These are phyloP conservation scores for Alternaria burnsii DNA, from an alignment of 2,329 filamentous ascomycete genomes.

Conservation along the genomic window DNA sequence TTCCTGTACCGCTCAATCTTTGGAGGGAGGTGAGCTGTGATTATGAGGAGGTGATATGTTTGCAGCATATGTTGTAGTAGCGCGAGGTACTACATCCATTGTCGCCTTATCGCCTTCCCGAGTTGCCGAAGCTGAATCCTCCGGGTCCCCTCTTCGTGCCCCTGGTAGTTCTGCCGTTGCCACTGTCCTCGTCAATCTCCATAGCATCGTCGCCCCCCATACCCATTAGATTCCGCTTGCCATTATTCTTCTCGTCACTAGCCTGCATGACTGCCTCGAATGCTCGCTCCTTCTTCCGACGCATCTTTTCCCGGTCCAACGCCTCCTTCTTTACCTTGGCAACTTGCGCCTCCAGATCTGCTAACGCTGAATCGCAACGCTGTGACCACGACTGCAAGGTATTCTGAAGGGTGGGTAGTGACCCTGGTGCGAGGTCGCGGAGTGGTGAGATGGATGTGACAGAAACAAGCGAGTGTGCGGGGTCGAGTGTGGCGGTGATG, in stretches of 20 bases:
- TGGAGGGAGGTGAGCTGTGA: background rate
- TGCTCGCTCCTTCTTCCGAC: constrained; percentile 53
- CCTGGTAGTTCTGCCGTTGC: constrained; percentile 33
- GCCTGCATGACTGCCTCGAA: constrained; percentile 41
- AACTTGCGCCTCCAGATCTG: constrained; percentile 79
- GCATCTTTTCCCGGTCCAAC: constrained; percentile 52
- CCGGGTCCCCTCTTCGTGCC: constrained; percentile 42
- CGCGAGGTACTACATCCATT: background rate
- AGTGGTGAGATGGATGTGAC: constrained; percentile 84
- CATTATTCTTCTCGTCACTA: constrained; percentile 39
- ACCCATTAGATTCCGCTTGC: constrained; percentile 33
- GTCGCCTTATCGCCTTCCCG: constrained; percentile 41
- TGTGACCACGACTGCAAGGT: constrained; percentile 77
- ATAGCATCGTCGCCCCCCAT: constrained; percentile 43
- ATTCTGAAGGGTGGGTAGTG: constrained; percentile 72
- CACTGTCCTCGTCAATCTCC: constrained; percentile 50
- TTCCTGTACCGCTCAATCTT: background rate
- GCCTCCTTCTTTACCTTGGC: constrained; percentile 65
- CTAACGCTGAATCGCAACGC: constrained; percentile 78
- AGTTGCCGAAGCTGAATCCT: constrained; percentile 35
- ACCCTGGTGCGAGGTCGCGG: constrained; percentile 81
- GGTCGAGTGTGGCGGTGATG: constrained; percentile 83
- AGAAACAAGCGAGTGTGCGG: constrained; percentile 75
- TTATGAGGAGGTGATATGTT: background rate
- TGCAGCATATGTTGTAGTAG: background rate